Base-by-base conservation (phyloP, 306 rosid genomes). In the Betula pendula region DNA sequence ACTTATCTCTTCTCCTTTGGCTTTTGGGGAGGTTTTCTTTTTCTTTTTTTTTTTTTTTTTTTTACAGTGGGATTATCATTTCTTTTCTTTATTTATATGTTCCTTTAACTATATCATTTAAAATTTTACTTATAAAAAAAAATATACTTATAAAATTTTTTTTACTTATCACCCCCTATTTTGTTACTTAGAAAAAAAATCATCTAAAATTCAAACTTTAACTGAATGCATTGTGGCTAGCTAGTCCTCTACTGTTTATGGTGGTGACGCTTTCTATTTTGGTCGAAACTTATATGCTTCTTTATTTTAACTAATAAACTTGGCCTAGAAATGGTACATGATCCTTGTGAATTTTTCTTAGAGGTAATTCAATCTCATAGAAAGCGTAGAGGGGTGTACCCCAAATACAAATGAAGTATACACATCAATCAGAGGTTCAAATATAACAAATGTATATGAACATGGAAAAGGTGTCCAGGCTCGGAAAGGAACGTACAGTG, bases 401-500 rank as follows among this genome's bases (percentile, higher is more conserved):
- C 33, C 7, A 50, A 50, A 50, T 16, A 15, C 20, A 6, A 22
- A 50, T 4, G 1, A 0, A 29, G 33, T 29, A 29, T 29, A n/a
- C n/a, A 35, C 72, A 77, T 50, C 16, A 66, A n/a, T 68, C 65
- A 11, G 27, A 49, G 12, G 49, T 35, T 65, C 24, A 19, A 65
- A 35, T 38, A 8, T 65, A 9, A 38, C 16, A 43, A 24, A 67
- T 5, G 43, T 33, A 63, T 47, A 63, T 53, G 65, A 72, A 81
- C 33, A 59, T 47, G 24, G 24, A 72, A 75, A 70, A 77, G 45
- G 53, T 73, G 69, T 24, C 73, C 68, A 76, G 78, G 74, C 70
- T 76, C 1, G 45, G 72, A 79, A 78, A 75, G 89, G 78, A 63
- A 85, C 98, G 75, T 94, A 94, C 98, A 65, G 90, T 92, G 90